These are phyloP conservation scores for Heliosperma pusillum DNA, from an alignment of 148 eudicot species.

Conservation along the genomic window DNA sequence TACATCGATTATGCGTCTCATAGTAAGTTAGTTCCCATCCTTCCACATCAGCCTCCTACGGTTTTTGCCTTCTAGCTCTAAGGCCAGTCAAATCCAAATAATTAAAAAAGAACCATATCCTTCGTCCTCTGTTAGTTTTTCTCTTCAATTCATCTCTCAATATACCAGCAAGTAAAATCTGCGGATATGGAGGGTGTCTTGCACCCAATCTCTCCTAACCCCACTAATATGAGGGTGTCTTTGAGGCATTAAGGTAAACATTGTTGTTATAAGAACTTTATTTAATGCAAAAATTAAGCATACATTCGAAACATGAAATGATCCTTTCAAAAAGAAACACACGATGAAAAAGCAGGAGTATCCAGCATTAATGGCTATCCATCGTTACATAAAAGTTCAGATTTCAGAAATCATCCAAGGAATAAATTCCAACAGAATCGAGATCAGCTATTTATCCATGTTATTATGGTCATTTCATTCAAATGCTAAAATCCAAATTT, in stretches of 20 bases:
- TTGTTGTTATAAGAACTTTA: not conserved
- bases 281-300: not conserved
- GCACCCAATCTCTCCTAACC: too few relatives aligned
- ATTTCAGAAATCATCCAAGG: not conserved
- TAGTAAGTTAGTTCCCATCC: too few relatives aligned
- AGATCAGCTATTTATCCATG: not conserved
- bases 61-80: too few relatives aligned
- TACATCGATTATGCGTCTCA: too few relatives aligned
- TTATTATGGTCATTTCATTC: not conserved
- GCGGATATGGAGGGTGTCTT: too few relatives aligned
- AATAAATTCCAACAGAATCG: not conserved
- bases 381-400: not conserved
- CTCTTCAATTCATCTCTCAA: too few relatives aligned
- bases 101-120: too few relatives aligned
- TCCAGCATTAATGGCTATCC: not conserved
- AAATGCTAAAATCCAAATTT: not conserved
- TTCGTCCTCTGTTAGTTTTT: too few relatives aligned
- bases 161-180: too few relatives aligned
- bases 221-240: not conserved
- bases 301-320: not conserved
- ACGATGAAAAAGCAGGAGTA: not conserved
- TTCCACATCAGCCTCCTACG: too few relatives aligned
- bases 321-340: not conserved
- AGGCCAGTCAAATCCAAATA: too few relatives aligned
- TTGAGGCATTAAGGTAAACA: not conserved